These are phyloP conservation scores for Suhomyces panamericanus DNA, from an alignment of 1,139 yeast genomes.

Conservation along the genomic window DNA sequence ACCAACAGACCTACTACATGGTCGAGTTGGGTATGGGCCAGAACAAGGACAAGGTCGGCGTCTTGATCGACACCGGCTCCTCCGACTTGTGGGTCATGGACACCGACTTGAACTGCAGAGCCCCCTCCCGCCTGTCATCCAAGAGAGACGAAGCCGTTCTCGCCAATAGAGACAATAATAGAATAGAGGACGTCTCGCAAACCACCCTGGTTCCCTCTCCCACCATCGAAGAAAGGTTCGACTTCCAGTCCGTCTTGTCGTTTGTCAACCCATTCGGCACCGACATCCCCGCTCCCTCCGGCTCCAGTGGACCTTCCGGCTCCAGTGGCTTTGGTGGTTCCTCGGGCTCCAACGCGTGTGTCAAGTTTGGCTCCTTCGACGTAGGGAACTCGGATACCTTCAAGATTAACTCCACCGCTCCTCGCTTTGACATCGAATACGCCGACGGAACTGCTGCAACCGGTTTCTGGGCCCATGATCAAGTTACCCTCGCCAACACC, in stretches of 20 bases:
- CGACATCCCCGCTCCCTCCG: no score
- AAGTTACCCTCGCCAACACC: slow-evolving; percentile 38
- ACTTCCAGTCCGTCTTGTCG: slow-evolving; percentile 1
- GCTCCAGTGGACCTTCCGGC: slow-evolving; percentile 4
- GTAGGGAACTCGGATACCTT: slow-evolving; percentile 36
- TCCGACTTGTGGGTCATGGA: slow-evolving; percentile 50
- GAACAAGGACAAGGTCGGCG: slow-evolving; percentile 29
- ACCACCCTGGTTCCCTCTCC: background rate
- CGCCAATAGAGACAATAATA: background rate
- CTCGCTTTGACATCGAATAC: slow-evolving; percentile 48
- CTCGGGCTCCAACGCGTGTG: slow-evolving; percentile 22
- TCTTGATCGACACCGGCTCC: slow-evolving; percentile 48
- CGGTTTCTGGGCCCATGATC: slow-evolving; percentile 60
- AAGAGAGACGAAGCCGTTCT: background rate
- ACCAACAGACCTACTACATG: slow-evolving; percentile 50
- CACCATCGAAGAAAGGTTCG: slow-evolving; percentile 2
- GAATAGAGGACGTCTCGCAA: no score
- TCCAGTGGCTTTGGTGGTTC: slow-evolving; percentile 18
- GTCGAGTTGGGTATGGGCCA: slow-evolving; percentile 42
- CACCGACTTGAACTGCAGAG: slow-evolving; percentile 29
- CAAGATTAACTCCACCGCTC: slow-evolving; percentile 33
- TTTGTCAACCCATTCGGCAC: slow-evolving; percentile 1
- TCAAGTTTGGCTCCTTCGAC: slow-evolving; percentile 41
- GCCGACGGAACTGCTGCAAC: slow-evolving; percentile 62
- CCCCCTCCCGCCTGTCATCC: background rate